These are phyloP conservation scores for Boletus pseudopeckii DNA, from an alignment of 768 basidiomycete genomes.

Conservation along the genomic window DNA sequence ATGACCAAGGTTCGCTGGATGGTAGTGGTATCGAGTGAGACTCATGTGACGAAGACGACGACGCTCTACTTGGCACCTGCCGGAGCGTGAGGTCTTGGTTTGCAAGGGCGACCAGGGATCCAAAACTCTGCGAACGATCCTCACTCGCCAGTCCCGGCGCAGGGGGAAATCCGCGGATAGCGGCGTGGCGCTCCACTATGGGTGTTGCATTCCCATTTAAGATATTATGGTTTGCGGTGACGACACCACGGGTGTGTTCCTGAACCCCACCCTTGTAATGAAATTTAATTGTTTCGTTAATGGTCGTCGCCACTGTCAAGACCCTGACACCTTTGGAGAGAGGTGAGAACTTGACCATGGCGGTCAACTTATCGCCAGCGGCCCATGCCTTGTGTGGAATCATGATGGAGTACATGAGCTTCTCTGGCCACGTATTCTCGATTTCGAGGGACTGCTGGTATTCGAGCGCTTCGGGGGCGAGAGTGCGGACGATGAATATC, in stretches of 20 bases:
- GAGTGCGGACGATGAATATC: constrained; percentile 69
- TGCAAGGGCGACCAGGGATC: constrained; percentile 7
- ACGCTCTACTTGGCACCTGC: constrained; percentile 13
- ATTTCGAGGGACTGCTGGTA: constrained; percentile 95
- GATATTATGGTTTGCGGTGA: constrained; percentile 66
- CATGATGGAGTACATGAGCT: constrained; percentile 93
- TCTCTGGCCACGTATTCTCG: constrained; percentile 96
- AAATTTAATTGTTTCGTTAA: constrained; percentile 74
- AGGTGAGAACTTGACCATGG: constrained; percentile 83
- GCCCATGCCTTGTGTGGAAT: constrained; percentile 96
- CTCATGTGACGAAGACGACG: constrained; percentile 17
- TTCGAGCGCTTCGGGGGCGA: constrained; percentile 81
- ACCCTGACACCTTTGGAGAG: constrained; percentile 81
- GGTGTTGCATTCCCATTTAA: constrained; percentile 51
- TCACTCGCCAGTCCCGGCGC: constrained; percentile 17
- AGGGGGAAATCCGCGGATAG: constrained; percentile 1
- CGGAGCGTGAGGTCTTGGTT: constrained; percentile 12
- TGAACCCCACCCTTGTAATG: constrained; percentile 51
- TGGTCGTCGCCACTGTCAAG: constrained; percentile 56
- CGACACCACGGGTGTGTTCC: constrained; percentile 59
- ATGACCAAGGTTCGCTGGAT: neutral
- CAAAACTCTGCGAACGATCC: constrained; percentile 12
- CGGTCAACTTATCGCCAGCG: constrained; percentile 79
- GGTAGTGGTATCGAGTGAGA: neutral
- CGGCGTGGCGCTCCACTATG: constrained; percentile 16